Conservation (phyloP, 495 filamentous ascomycete genomes). For the Penicillium herquei region DNA sequence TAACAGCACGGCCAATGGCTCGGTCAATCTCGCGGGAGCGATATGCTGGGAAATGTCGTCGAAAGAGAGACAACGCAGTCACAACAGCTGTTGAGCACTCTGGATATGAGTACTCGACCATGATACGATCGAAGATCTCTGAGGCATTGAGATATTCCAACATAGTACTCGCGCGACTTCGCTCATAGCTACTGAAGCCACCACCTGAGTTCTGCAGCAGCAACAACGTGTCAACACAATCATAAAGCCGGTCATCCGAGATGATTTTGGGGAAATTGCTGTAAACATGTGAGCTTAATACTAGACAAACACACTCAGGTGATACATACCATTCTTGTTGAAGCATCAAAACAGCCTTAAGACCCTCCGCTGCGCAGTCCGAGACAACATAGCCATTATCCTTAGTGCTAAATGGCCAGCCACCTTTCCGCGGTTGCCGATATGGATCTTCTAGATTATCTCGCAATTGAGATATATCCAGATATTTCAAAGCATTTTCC, state of each 20-base stretch:
- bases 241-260: background rate
- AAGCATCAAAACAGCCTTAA: background rate
- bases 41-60: background rate
- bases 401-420: background rate
- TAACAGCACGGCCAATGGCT: background rate
- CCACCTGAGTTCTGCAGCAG: background rate
- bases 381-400: background rate
- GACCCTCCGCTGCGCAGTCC: background rate
- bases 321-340: background rate
- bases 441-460: background rate
- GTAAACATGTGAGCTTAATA: background rate
- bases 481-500: background rate
- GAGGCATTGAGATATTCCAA: background rate
- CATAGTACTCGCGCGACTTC: background rate
- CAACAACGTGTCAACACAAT: background rate
- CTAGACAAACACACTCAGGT: background rate
- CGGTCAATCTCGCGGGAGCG: background rate
- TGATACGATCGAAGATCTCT: background rate
- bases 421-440: background rate
- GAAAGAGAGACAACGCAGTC: background rate
- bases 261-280: background rate
- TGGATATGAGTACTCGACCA: background rate
- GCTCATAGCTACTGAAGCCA: constrained; percentile 1
- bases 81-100: background rate
- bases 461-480: background rate